Percentiles rank a stretch among this genome's conserved stretches.
phyloP scores from a whole-genome alignment of 768 basidiomycete species.

The Tulasnella sp. region DNA sequence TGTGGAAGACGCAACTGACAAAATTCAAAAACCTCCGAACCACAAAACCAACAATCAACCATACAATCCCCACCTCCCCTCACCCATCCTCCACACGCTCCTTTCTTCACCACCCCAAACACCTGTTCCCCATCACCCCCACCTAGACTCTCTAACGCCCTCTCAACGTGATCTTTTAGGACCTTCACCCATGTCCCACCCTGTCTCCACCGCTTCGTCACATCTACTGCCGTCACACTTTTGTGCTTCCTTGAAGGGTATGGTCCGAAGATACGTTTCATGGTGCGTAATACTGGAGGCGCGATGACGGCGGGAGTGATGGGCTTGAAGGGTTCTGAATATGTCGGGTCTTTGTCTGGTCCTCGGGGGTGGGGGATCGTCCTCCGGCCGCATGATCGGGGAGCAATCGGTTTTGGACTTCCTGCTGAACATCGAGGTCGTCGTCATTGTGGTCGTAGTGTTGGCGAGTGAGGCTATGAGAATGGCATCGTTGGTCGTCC shows the following conservation, averaged over 20 bases:
- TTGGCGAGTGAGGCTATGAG: slow-evolving; percentile 24
- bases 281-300: slow-evolving; percentile 35
- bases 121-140: slow-evolving; percentile 28
- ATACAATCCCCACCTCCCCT: too few species aligned
- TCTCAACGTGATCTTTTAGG: slow-evolving; percentile 52
- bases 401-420: slow-evolving; percentile 26
- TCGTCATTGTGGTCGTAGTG: slow-evolving; percentile 24
- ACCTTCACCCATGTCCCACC: slow-evolving; percentile 59
- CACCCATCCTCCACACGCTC: slow-evolving; percentile 12
- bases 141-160: slow-evolving; percentile 42
- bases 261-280: slow-evolving; percentile 28
- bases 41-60: too few species aligned
- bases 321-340: slow-evolving; percentile 57
- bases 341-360: slow-evolving; percentile 29
- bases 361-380: slow-evolving; percentile 43
- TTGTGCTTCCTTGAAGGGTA: slow-evolving; percentile 12
- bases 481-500: slow-evolving; percentile 28
- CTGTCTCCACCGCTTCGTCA: slow-evolving; percentile 35
- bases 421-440: slow-evolving; percentile 16
- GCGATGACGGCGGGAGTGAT: slow-evolving; percentile 44
- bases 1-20: too few species aligned
- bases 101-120: slow-evolving; percentile 31
- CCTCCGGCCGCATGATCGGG: slow-evolving; percentile 20
- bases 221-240: slow-evolving; percentile 34
- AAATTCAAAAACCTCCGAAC: too few species aligned